Conservation (phyloP, 352 stramenopile genomes). For the Blastocystis sp. region DNA sequence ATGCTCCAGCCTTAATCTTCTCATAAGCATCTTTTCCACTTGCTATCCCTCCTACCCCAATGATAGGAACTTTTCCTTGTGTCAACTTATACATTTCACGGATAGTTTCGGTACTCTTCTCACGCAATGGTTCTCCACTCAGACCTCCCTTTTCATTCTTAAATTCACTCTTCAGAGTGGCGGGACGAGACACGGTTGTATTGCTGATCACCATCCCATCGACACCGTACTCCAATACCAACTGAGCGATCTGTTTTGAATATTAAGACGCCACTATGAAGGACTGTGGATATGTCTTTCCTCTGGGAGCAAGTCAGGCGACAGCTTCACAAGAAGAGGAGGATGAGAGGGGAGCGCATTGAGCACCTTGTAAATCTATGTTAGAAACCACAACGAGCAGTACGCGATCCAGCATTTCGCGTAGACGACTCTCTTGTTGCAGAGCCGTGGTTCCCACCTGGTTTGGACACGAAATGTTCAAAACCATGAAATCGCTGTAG, state of each 20-base stretch:
- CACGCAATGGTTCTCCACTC: conserved; percentile 84
- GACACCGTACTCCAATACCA: conserved; percentile 77
- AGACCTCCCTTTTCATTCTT: conserved; percentile 84
- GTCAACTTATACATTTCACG: conserved; percentile 83
- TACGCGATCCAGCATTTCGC: conserved; percentile 28
- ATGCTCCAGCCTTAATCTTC: conserved; percentile 91
- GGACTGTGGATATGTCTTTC: conserved; percentile 74
- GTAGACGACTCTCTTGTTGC: conserved; percentile 64
- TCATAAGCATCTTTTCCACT: conserved; percentile 90
- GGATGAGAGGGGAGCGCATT: conserved; percentile 66
- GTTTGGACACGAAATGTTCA: conserved; percentile 95
- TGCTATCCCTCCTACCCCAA: conserved; percentile 86
- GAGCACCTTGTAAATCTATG: conserved; percentile 12
- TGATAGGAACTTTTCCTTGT: conserved; percentile 83
- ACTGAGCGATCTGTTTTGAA: conserved; percentile 78
- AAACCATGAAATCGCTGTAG: conserved; percentile 92
- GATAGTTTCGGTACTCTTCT: conserved; percentile 86
- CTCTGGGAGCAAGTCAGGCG: conserved; percentile 85
- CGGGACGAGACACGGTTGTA: conserved; percentile 84
- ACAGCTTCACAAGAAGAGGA: conserved; percentile 92
- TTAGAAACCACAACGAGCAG: no score
- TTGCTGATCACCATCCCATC: conserved; percentile 95
- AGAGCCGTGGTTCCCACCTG: conserved; percentile 69
- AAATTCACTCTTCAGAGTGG: conserved; percentile 71
- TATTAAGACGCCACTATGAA: background rate